Evolutionary conservation across 495 filamentous ascomycete genomes (phyloP).

Genomic region (Talaromyces stipitatus): DNA sequence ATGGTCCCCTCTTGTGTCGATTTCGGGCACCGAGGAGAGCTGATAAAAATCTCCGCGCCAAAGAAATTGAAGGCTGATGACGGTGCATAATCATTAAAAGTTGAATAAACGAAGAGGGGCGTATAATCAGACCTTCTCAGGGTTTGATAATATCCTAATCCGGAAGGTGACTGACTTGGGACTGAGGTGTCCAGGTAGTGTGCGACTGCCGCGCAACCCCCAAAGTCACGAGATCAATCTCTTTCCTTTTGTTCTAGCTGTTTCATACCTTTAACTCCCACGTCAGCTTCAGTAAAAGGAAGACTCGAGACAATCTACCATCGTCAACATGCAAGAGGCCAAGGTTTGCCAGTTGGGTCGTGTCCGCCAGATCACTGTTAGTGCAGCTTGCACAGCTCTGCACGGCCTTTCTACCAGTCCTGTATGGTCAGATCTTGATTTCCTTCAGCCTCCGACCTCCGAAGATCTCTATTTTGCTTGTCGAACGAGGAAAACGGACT

Average conservation of each 20-base stretch:
- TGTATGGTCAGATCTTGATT: not conserved
- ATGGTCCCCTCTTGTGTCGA: not conserved
- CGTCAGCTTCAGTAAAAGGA: not conserved
- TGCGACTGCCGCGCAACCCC: not conserved
- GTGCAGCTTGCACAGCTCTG: not conserved
- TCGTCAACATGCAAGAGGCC: not conserved
- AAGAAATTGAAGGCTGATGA: not conserved
- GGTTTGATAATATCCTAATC: not conserved
- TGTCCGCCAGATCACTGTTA: not conserved
- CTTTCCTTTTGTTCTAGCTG: not conserved
- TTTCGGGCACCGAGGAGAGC: not conserved
- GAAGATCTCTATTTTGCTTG: not conserved
- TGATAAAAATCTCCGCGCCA: not conserved
- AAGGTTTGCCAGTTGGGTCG: not conserved
- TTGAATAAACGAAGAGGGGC: no score
- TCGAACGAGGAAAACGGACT: not conserved
- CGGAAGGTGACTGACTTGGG: not conserved
- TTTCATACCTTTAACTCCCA: not conserved
- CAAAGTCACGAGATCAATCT: not conserved
- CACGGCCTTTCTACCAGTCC: no score
- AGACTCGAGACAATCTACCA: not conserved
- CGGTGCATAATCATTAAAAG: not conserved
- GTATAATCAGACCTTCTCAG: no score
- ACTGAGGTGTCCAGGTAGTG: not conserved
- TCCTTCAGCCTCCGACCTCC: not conserved